Percentiles rank a stretch among this genome's conserved stretches.
phyloP scores from a whole-genome alignment of 2,329 filamentous ascomycete genomes.

The Paracamarosporium sp. region DNA sequence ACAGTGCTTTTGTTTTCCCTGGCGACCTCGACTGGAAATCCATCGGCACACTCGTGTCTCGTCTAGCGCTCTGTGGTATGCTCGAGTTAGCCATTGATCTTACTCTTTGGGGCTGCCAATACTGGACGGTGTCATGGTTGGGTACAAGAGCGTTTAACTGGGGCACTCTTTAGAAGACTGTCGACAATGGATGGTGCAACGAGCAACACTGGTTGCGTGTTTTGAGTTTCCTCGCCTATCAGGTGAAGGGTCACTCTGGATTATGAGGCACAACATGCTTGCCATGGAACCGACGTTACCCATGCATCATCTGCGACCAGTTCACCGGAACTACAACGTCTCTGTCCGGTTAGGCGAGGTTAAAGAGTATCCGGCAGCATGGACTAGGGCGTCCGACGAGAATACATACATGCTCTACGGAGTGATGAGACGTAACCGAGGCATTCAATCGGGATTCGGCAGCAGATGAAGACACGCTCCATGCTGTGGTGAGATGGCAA shows the following conservation, averaged over 20 bases:
- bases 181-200: not conserved
- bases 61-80: constrained; percentile 40
- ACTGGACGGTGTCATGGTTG: constrained; percentile 32
- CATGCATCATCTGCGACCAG: constrained; percentile 10
- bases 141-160: constrained; percentile 42
- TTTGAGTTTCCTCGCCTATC: not conserved
- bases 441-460: not conserved
- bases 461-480: not conserved
- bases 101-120: constrained; percentile 42
- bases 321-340: not conserved
- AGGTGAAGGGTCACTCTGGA: not conserved
- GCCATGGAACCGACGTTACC: constrained; percentile 7
- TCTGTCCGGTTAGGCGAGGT: not conserved
- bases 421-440: not conserved
- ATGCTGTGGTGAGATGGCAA: not conserved
- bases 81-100: constrained; percentile 43
- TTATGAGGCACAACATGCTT: not conserved
- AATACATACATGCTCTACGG: constrained; percentile 1
- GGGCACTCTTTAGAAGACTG: constrained; percentile 36
- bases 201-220: not conserved
- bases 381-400: not conserved
- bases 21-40: constrained; percentile 22
- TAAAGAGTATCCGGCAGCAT: not conserved
- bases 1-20: constrained; percentile 14
- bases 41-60: constrained; percentile 33